Evolutionary conservation across 768 basidiomycete genomes (phyloP).

Genomic region (Pisolithus tinctorius): DNA sequence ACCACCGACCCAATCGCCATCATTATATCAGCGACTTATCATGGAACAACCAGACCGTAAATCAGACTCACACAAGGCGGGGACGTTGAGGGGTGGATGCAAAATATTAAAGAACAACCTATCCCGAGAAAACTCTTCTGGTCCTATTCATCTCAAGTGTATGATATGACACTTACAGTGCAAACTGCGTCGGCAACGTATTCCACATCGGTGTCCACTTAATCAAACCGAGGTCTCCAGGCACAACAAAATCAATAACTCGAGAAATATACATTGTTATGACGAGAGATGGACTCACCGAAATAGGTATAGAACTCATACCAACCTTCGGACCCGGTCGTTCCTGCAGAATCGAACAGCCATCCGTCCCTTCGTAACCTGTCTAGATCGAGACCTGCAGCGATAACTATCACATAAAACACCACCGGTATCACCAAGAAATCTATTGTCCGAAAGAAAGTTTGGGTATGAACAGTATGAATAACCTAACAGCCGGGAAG

Average conservation of each 20-base stretch:
- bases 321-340: conserved; percentile 42
- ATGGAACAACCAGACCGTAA: background rate
- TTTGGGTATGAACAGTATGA: background rate
- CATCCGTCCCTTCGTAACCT: conserved; percentile 64
- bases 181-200: conserved; percentile 91
- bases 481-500: background rate
- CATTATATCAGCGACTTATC: background rate
- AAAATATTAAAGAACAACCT: conserved; percentile 81
- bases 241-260: background rate
- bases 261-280: background rate
- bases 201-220: conserved; percentile 63
- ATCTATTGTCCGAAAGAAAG: conserved; percentile 35
- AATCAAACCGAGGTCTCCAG: conserved; percentile 53
- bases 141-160: background rate
- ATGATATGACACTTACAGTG: conserved; percentile 52
- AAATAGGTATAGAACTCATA: conserved; percentile 81
- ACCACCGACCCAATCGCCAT: too few species aligned
- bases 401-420: conserved; percentile 77
- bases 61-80: conserved; percentile 60
- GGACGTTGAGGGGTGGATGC: conserved; percentile 84
- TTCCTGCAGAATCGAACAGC: conserved; percentile 63
- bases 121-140: background rate
- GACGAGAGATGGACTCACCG: conserved; percentile 39
- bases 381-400: conserved; percentile 52
- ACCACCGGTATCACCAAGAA: conserved; percentile 73